A percentile compares a stretch with the other conserved stretches of the same genome.
These are phyloP conservation scores for Hypomyces perniciosus DNA, from an alignment of 2,329 filamentous ascomycete genomes.

Conservation along the genomic window DNA sequence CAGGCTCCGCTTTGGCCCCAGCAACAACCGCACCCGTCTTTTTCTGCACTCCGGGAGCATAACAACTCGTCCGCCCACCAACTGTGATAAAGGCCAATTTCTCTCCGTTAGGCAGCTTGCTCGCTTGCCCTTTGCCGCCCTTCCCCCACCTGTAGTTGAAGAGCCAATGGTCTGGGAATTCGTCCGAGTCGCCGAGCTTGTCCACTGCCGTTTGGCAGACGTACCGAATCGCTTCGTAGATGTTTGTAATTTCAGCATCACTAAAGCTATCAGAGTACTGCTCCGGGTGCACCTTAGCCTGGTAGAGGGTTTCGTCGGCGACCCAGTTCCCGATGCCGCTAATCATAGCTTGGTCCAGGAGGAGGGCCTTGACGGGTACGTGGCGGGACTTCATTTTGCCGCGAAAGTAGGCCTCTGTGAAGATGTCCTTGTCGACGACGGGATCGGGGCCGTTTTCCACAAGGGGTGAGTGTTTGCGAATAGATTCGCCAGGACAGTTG, in stretches of 20 bases:
- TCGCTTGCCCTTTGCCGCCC: slow-evolving; percentile 65
- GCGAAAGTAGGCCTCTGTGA: slow-evolving; percentile 72
- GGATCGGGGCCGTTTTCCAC: slow-evolving; percentile 94
- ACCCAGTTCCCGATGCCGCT: slow-evolving; percentile 98
- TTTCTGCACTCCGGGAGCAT: slow-evolving; percentile 80
- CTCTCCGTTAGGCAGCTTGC: slow-evolving; percentile 72
- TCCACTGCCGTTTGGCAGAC: slow-evolving; percentile 78
- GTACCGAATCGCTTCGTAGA: slow-evolving; percentile 68
- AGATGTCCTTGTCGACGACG: slow-evolving; percentile 68
- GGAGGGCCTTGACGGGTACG: slow-evolving; percentile 81
- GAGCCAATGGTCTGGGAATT: slow-evolving; percentile 83
- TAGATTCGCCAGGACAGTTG: slow-evolving; percentile 69
- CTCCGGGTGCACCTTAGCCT: slow-evolving; percentile 84
- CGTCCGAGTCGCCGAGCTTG: slow-evolving; percentile 70
- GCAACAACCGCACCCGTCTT: slow-evolving; percentile 51
- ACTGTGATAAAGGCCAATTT: slow-evolving; percentile 84
- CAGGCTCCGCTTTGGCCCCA: slow-evolving; percentile 38
- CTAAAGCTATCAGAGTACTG: slow-evolving; percentile 82
- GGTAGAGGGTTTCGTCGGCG: slow-evolving; percentile 86
- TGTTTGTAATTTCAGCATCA: slow-evolving; percentile 61
- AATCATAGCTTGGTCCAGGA: slow-evolving; percentile 82
- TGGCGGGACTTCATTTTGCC: slow-evolving; percentile 66
- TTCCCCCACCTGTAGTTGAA: slow-evolving; percentile 89
- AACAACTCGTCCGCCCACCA: slow-evolving; percentile 84
- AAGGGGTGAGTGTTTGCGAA: slow-evolving; percentile 70